A percentile compares a stretch with the other conserved stretches of the same genome.
These are phyloP conservation scores for Solioccasus polychromus DNA, from an alignment of 768 basidiomycete species.

Conservation along the genomic window DNA sequence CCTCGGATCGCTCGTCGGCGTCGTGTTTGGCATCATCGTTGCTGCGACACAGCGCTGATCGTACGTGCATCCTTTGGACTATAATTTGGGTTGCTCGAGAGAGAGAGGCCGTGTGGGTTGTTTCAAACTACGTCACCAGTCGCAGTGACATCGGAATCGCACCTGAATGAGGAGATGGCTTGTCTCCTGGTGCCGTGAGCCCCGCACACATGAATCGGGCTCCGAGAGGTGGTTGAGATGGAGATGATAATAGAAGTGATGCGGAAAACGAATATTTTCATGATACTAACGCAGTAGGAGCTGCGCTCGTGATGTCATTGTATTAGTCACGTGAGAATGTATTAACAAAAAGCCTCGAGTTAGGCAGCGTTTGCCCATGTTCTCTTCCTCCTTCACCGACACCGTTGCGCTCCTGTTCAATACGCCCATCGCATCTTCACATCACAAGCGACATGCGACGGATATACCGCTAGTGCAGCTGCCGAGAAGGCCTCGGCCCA, in stretches of 20 bases:
- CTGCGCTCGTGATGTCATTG: slow-evolving; percentile 8
- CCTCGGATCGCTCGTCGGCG: slow-evolving; percentile 38
- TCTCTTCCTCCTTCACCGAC: slow-evolving; percentile 16
- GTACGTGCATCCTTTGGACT: not conserved
- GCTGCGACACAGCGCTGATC: slow-evolving; percentile 20
- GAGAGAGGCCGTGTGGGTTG: too few relatives aligned
- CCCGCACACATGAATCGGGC: not conserved
- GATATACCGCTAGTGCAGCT: slow-evolving; percentile 23
- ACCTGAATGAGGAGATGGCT: too few relatives aligned
- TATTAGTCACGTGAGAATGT: slow-evolving; percentile 14
- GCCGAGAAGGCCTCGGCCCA: not conserved
- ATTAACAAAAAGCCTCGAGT: not conserved
- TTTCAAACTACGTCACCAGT: too few relatives aligned
- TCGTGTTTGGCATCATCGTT: slow-evolving; percentile 44
- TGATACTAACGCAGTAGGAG: not conserved
- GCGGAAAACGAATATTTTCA: too few relatives aligned
- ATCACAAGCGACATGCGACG: not conserved
- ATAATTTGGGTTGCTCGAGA: not conserved
- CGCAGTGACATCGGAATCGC: too few relatives aligned
- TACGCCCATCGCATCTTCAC: slow-evolving; percentile 21
- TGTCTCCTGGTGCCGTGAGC: too few relatives aligned
- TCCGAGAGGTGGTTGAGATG: too few relatives aligned
- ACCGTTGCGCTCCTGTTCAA: slow-evolving; percentile 18
- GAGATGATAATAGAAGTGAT: too few relatives aligned
- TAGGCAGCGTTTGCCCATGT: not conserved